phyloP scores from a whole-genome alignment of 768 basidiomycete species.

The Botryobasidium botryosum region DNA sequence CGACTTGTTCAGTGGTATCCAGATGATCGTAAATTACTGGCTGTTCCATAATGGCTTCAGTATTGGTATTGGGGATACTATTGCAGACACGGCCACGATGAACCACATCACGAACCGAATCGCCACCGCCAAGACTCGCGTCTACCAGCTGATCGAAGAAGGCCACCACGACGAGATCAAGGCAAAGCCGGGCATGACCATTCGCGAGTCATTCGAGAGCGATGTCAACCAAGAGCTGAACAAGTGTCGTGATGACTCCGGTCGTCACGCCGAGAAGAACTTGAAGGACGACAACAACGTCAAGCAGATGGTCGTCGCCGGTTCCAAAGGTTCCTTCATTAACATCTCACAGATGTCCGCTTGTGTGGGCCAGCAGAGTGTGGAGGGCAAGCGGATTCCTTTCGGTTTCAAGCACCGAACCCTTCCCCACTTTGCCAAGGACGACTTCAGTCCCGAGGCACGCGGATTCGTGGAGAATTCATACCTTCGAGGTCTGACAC shows the following conservation, averaged over 20 bases:
- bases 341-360: slow-evolving; percentile 99
- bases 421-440: slow-evolving; percentile 93
- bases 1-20: slow-evolving; percentile 81
- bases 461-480: slow-evolving; percentile 99
- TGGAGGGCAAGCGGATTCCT: slow-evolving; percentile 95
- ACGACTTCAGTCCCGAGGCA: slow-evolving; percentile 95
- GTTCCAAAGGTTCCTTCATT: slow-evolving; percentile 97
- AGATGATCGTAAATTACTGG: slow-evolving; percentile 96
- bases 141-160: slow-evolving; percentile 61
- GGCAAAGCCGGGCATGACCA: slow-evolving; percentile 92
- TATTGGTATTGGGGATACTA: slow-evolving; percentile 97
- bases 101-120: slow-evolving; percentile 69
- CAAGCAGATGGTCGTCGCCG: slow-evolving; percentile 99
- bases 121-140: slow-evolving; percentile 58
- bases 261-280: slow-evolving; percentile 91
- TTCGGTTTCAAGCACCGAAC: slow-evolving; percentile 97
- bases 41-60: slow-evolving; percentile 98
- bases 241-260: slow-evolving; percentile 85
- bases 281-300: slow-evolving; percentile 99
- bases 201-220: slow-evolving; percentile 96
- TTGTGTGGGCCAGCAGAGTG: slow-evolving; percentile 95
- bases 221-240: slow-evolving; percentile 83
- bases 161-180: slow-evolving; percentile 79
- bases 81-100: slow-evolving; percentile 86
- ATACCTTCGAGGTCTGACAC: slow-evolving; percentile 87